Base-by-base conservation (phyloP, 2,329 filamentous ascomycete genomes). In the Fusarium coicis region DNA sequence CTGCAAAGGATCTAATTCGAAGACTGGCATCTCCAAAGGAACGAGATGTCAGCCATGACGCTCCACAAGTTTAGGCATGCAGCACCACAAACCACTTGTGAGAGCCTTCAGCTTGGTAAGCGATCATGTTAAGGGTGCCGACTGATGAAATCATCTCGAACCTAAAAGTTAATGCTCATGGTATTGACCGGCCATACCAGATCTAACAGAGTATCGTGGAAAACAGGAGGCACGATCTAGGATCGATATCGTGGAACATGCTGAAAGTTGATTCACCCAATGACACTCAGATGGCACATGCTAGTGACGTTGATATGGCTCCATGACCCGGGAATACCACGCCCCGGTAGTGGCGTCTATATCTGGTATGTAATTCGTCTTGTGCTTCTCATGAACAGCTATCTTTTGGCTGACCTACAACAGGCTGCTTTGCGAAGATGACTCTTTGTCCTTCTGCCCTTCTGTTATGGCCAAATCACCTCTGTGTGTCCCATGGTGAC, bases 141-240 rank as follows among this genome's bases (percentile, higher is more conserved):
- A 26, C 40, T 34, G 34, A 73, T 71, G 62, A 67, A 63, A 58
- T 73, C 70, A 74, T 61, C 21, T 47, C 55, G 36, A 58, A 72
- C 62, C 53, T 53, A 57, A 72, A 70, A 37, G 44, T 39, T 47
- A n/a, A 37, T 50, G 21, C 28, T 54, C 26, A 30, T 30, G 52
- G 37, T 47, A 60, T 63, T 74, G 50, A 46, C 66, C 30, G 34
- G 43, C n/a, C 58, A 43, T 72, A 54, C 50, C 28, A 54, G 43
- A 59, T 46, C 52, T 66, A n/a, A 43, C 23, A 66, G 32, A 52
- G 34, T 12, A 26, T 11, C 10, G 34, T 26, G 19, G 50, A 52
- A 30, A 28, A 16, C 39, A 39, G 32, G 26, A 50, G 32, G 42
- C 30, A 52, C 34, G 40, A 30, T 47, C 23, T 60, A 32, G 42